phyloP scores from a whole-genome alignment of 2,329 filamentous ascomycete genomes.

The Diplodia mutila region DNA sequence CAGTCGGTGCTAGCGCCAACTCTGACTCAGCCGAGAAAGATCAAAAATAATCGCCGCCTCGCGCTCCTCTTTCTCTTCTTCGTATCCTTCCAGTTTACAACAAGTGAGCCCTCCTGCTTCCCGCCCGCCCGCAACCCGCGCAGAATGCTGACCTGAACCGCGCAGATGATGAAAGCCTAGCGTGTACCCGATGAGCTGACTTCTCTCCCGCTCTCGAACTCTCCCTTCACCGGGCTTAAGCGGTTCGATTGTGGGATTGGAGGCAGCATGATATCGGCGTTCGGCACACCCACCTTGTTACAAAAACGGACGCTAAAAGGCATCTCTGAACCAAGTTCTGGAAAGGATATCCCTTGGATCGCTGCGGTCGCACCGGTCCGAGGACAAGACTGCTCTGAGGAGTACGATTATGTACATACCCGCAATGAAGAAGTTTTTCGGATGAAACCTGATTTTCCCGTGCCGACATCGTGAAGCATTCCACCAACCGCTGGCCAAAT shows the following conservation, averaged over 20 bases:
- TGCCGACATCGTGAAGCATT: background rate
- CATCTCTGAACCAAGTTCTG: conserved; percentile 84
- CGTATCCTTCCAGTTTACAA: conserved; percentile 99
- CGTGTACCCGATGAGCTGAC: conserved; percentile 91
- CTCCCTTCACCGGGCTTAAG: conserved; percentile 90
- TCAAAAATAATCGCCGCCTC: conserved; percentile 2
- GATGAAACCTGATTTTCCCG: background rate
- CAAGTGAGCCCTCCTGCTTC: conserved; percentile 66
- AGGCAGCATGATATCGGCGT: conserved; percentile 95
- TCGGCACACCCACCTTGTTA: conserved; percentile 99
- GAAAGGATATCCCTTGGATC: conserved; percentile 44
- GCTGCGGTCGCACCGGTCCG: conserved; percentile 18
- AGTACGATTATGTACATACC: conserved; percentile 8
- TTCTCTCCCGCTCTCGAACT: conserved; percentile 70
- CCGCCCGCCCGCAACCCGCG: conserved; percentile 6
- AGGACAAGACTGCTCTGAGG: conserved; percentile 34
- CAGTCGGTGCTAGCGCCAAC: conserved; percentile 22
- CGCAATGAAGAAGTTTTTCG: conserved; percentile 3
- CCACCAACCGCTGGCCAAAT: background rate
- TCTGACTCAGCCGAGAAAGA: conserved; percentile 5
- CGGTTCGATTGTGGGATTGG: conserved; percentile 71
- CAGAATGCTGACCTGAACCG: conserved; percentile 37
- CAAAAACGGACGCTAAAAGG: conserved; percentile 92
- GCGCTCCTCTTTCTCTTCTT: conserved; percentile 42
- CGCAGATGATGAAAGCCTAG: conserved; percentile 99